Base-by-base conservation (phyloP, 2,329 filamentous ascomycete species). In the Fusarium temperatum region DNA sequence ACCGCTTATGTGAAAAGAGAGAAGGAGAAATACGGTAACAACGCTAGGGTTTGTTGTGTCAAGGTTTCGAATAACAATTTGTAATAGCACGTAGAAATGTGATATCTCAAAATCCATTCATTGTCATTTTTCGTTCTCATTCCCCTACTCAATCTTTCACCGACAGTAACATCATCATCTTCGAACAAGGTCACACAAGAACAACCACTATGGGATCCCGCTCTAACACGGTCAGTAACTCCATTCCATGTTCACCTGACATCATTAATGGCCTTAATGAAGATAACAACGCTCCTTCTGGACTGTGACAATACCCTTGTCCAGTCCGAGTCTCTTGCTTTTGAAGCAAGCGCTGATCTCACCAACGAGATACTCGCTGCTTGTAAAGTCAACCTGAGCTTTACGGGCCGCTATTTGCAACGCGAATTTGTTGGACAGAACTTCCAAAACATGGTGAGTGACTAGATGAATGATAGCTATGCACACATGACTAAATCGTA, bases 171-270 rank as follows among this genome's bases (percentile, higher is more conserved):
- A 20, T 8, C 11, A 20, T 8, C 24, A 3, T 20, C 6, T 35
- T n/a, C 11, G 6, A 32, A 7, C 1, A 18, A 26, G 18, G 11
- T 22, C 39, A 17, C 9, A 11, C 22, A 35, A 26, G n/a, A 17
- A 44, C n/a, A 17, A 3, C 44, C 28, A 57, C 18, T 9, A 57
- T 57, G 39, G 39, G 54, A 30, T 57, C 54, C 8, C 39, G 12
- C 5, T 2, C 39, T 10, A 18, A 44, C 2, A 57, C 2, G 3
- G 54, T 45, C 12, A 20, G 39, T 5, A 24, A 28, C 20, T 22
- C 13, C 4, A 1, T 48, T 48, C 45, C 4, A 22, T 5, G 0
- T 11, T 8, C 13, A 5, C 8, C 26, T 0, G 8, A 24, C 6
- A 22, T 11, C 3, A 22, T 22, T 3, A 28, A 22, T 22, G 10